A percentile compares a stretch with the other conserved stretches of the same genome.
These are phyloP conservation scores for Puccinia hordei DNA, from an alignment of 1,284 basidiomycete species.

Conservation along the genomic window DNA sequence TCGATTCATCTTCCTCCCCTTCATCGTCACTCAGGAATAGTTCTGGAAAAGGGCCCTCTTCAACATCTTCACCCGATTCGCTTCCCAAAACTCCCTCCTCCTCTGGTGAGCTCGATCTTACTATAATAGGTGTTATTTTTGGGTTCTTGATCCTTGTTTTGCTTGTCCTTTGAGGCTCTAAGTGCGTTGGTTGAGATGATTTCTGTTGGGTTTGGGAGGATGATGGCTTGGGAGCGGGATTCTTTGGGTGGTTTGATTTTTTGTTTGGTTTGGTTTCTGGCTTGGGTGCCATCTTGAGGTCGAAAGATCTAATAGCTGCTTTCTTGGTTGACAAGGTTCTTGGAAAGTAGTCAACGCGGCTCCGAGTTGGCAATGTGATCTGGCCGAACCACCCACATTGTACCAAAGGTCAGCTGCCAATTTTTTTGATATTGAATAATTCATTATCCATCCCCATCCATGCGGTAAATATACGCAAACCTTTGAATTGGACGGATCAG, in stretches of 20 bases:
- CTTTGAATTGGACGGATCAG: too few relatives aligned
- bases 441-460: neutral
- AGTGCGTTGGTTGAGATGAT: neutral
- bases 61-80: conserved; percentile 53
- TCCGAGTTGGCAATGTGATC: neutral
- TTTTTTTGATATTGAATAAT: conserved; percentile 1
- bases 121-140: neutral
- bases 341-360: neutral
- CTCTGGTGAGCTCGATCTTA: neutral
- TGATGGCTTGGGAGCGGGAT: neutral
- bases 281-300: neutral
- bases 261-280: neutral
- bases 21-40: conserved; percentile 60
- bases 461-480: too few relatives aligned
- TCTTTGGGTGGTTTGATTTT: neutral
- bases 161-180: neutral
- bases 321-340: neutral
- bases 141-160: neutral
- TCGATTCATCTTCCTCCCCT: conserved; percentile 22
- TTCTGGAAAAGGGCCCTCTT: conserved; percentile 62
- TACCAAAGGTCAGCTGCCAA: neutral
- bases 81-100: too few relatives aligned
- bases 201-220: neutral
- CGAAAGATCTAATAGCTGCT: too few relatives aligned
- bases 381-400: neutral